Base-by-base conservation (phyloP, 176 grass and related monocot genomes). In the Lolium rigidum region DNA sequence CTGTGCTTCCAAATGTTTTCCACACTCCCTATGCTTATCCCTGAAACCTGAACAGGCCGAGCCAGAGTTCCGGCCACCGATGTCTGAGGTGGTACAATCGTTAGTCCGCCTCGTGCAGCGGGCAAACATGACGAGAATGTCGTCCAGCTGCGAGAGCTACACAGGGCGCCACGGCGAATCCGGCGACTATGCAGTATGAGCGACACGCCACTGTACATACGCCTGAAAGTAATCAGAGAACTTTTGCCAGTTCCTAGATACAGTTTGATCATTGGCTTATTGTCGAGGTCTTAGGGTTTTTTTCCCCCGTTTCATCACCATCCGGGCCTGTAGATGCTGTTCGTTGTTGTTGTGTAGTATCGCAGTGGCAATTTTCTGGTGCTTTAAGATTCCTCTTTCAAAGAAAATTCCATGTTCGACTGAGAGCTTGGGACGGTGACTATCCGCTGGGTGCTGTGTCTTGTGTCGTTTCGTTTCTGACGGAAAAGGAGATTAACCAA, bases 31-130 rank as follows among this genome's bases (percentile, higher is more conserved):
- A 82, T 10, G 59, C 65, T 86, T n/a, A 5, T n/a, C 18, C 48
- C 43, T 35, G 69, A 3, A 50, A 80, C 84, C 17, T 51, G 68
- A 78, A 41, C 76, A 95, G 93, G 31, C 86, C 0, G 93, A 95
- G 77, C 93, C 93, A 26, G 93, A 95, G 83, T 95, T 95, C 86
- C 80, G 93, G 71, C 93, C 90, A 9, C 93, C 93, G 2, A 95
- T 95, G 88, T 95, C 90, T 1, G 90, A 95, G 78, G 90, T 95
- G 5, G 93, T 95, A 1, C 93, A 95, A 56, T 82, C 87, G 16
- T 47, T 95, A 41, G 93, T 89, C 49, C 88, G 90, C 3, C 81
- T 95, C 6, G 86, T 87, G 80, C 90, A 95, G 79, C 88, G 93
- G 49, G 83, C 88, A 0, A 89, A 64, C 66, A 57, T 60, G 13